These are phyloP conservation scores for Penicillium samsonianum DNA, from an alignment of 495 filamentous ascomycete species.

Conservation along the genomic window DNA sequence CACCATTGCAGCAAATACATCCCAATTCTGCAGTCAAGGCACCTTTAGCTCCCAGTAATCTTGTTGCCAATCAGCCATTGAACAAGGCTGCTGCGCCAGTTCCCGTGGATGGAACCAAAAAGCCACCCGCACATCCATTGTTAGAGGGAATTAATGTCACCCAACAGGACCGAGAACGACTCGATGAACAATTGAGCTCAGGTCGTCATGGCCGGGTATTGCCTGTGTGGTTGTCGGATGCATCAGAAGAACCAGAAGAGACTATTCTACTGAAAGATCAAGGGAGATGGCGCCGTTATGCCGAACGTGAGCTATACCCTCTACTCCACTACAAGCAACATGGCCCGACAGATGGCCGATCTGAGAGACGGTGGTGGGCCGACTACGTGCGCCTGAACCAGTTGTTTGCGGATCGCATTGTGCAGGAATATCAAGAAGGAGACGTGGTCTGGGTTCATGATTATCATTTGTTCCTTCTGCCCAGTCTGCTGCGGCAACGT, in stretches of 20 bases:
- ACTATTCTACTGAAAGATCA: slow-evolving; percentile 73
- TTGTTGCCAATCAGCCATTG: slow-evolving; percentile 23
- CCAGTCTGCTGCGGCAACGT: slow-evolving; percentile 78
- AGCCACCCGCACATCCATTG: slow-evolving; percentile 54
- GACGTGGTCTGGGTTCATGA: slow-evolving; percentile 92
- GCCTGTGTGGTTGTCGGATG: slow-evolving; percentile 84
- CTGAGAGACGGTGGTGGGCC: slow-evolving; percentile 78
- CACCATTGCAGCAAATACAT: slow-evolving; percentile 37
- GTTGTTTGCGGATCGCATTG: slow-evolving; percentile 82
- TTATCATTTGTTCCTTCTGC: slow-evolving; percentile 85
- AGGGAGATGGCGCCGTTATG: slow-evolving; percentile 79
- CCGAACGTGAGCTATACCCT: slow-evolving; percentile 85
- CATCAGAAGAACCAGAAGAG: slow-evolving; percentile 62
- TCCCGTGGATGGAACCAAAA: slow-evolving; percentile 60
- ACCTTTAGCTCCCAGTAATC: slow-evolving; percentile 20
- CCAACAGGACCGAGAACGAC: slow-evolving; percentile 61
- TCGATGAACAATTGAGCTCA: slow-evolving; percentile 68
- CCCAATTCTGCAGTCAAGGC: slow-evolving; percentile 32
- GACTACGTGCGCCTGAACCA: slow-evolving; percentile 88
- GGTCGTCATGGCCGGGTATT: slow-evolving; percentile 68
- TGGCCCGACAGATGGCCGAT: slow-evolving; percentile 78
- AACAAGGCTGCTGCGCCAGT: slow-evolving; percentile 71
- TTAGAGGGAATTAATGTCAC: slow-evolving; percentile 66
- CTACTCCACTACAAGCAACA: slow-evolving; percentile 93
- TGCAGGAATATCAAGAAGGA: slow-evolving; percentile 81